Base-by-base conservation (phyloP, 805 yeast genomes). In the Cyberlindnera mississippiensis region DNA sequence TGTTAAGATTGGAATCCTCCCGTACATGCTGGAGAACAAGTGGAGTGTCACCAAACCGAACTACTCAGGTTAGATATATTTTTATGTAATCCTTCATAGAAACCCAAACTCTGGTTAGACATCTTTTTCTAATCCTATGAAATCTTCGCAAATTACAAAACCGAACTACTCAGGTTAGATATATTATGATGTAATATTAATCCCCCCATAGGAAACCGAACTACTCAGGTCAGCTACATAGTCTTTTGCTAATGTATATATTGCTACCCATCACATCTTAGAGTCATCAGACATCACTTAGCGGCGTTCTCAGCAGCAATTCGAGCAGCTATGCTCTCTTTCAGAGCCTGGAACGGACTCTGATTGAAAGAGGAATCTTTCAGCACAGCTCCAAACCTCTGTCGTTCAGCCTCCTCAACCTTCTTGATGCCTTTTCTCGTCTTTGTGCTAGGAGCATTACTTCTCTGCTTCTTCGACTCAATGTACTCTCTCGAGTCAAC, bases 341-440 rank as follows among this genome's bases (percentile, higher is more conserved):
- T 80, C 50, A 86, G 67, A 3, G 89, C 75, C 30, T 70, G 71
- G 56, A 85, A 85, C 2, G 90, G 87, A 28, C 77, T 72, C 40
- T 66, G 60, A 61, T 79, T 72, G 51, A 81, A 83, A 19, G 63
- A 60, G 29, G 69, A 59, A 52, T 81, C 77, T 39, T 71, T 72
- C 44, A 86, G 62, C 4, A 84, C 76, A 30, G 67, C 62, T 13
- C 71, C 75, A 57, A 86, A 85, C 48, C 83, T 68, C 46, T 67
- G 66, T 42, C 73, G 69, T 56, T 85, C 95, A 35, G 68, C 66
- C 27, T 62, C 66, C 46, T 81, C 76, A n/a, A 85, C 71, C 32
- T 67, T 63, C 50, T 72, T 73, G 14, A 73, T 71, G 44, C 81
- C 80, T 29, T 61, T 69, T 40, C 76, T 74, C 35, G 77, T 80